These are phyloP conservation scores for Breviolum minutum DNA, from an alignment of 73 alveolate genomes.

Conservation along the genomic window DNA sequence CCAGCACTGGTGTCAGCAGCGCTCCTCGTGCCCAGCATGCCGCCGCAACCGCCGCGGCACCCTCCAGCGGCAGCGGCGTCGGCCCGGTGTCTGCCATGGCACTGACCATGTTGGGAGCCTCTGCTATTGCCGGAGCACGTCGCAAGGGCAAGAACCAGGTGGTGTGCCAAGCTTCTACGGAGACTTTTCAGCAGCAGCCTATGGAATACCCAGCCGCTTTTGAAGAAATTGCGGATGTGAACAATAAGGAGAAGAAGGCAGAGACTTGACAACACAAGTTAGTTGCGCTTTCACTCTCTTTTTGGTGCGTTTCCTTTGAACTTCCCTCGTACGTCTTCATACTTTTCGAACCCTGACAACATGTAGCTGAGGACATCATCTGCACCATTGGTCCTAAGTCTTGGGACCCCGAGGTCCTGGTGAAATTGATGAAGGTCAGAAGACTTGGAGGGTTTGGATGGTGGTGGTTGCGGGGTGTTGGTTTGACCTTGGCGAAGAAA, in stretches of 20 bases:
- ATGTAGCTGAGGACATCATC: constrained; percentile 61
- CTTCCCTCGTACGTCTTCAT: neutral
- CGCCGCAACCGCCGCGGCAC: neutral
- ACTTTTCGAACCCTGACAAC: neutral
- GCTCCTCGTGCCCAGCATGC: neutral
- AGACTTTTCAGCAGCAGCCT: constrained; percentile 75
- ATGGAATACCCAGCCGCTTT: constrained; percentile 86
- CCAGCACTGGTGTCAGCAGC: neutral
- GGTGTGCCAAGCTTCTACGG: constrained; percentile 25
- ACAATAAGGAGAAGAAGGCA: constrained; percentile 71
- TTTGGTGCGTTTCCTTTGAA: neutral
- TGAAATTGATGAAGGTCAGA: constrained; percentile 75
- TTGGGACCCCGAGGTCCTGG: constrained; percentile 91
- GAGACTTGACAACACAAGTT: constrained; percentile 3
- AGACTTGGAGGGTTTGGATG: neutral
- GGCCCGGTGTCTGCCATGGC: constrained; percentile 10
- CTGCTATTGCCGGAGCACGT: constrained; percentile 8
- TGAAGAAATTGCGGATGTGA: constrained; percentile 85
- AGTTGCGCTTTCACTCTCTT: neutral
- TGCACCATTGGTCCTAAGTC: constrained; percentile 95
- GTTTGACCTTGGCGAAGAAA: too few species aligned
- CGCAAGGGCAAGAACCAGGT: neutral
- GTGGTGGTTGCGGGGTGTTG: neutral
- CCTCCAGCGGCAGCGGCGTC: neutral
- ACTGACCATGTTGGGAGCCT: constrained; percentile 54